phyloP scores from a whole-genome alignment of 768 basidiomycete genomes.

The Psilocybe tampanensis region DNA sequence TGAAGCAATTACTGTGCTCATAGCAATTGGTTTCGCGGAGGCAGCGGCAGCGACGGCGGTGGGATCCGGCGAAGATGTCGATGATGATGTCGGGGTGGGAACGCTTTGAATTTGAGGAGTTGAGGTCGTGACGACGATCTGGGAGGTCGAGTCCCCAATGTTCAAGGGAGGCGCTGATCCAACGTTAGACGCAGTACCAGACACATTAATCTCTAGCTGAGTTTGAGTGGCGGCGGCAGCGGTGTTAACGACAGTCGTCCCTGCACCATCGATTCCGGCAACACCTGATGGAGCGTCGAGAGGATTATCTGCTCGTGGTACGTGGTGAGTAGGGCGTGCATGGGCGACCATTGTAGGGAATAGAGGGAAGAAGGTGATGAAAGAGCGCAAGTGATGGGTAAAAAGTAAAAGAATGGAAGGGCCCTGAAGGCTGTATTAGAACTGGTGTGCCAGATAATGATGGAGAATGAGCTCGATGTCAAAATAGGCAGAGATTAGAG shows the following conservation, averaged over 20 bases:
- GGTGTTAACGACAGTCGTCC: constrained; percentile 13
- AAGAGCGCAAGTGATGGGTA: constrained; percentile 10
- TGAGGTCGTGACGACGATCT: background rate
- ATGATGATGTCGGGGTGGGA: constrained; percentile 9
- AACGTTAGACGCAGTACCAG: constrained; percentile 8
- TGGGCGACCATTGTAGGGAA: constrained; percentile 23
- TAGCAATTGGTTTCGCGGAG: constrained; percentile 37
- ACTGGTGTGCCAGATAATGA: constrained; percentile 16
- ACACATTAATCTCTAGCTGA: constrained; percentile 19
- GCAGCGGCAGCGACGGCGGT: constrained; percentile 19
- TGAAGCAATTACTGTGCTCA: constrained; percentile 60
- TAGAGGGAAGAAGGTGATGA: constrained; percentile 9
- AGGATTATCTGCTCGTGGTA: constrained; percentile 19
- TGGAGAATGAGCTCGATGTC: constrained; percentile 8
- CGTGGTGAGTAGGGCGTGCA: constrained; percentile 15
- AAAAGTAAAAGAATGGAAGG: constrained; percentile 25
- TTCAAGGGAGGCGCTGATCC: constrained; percentile 14
- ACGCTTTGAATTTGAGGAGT: background rate
- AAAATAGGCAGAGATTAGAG: constrained; percentile 1
- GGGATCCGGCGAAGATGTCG: constrained; percentile 14
- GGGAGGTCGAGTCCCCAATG: background rate
- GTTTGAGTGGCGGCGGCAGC: constrained; percentile 16
- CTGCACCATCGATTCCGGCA: constrained; percentile 17
- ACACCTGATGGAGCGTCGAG: constrained; percentile 12
- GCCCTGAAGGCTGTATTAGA: constrained; percentile 20